Percentiles rank a stretch among this genome's conserved stretches.
Conservation (phyloP, 495 filamentous ascomycete genomes). For the Hypomontagnella submonticulosa region DNA sequence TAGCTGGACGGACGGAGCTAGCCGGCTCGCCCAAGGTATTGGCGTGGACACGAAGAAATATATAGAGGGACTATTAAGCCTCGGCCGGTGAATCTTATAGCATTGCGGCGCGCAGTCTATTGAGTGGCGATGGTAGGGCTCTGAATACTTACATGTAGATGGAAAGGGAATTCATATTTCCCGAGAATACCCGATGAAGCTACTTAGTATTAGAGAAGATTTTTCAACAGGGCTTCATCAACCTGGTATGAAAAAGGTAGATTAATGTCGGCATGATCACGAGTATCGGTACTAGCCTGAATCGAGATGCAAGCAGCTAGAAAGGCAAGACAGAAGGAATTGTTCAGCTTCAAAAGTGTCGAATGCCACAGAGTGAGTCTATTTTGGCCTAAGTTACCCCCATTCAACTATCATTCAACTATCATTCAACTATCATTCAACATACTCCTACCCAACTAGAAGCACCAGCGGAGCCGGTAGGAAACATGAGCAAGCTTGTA, state of each 20-base stretch:
- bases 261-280: neutral
- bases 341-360: no score
- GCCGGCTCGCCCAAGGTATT: slow-evolving; percentile 82
- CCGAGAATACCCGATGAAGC: neutral
- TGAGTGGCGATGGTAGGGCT: neutral
- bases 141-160: slow-evolving; percentile 1
- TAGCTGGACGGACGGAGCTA: slow-evolving; percentile 68
- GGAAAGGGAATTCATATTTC: neutral
- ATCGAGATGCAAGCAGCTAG: neutral
- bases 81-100: slow-evolving; percentile 68
- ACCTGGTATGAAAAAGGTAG: no score
- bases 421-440: no score
- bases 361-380: no score
- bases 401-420: no score
- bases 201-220: no score
- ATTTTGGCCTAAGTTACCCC: no score
- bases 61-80: slow-evolving; percentile 81
- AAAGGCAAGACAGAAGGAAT: no score
- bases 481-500: no score
- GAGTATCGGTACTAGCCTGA: neutral
- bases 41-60: slow-evolving; percentile 88
- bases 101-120: slow-evolving; percentile 6
- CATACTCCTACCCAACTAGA: no score
- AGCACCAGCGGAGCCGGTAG: no score
- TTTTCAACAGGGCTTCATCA: no score